Evolutionary conservation across 2,329 filamentous ascomycete genomes (phyloP).

Genomic region (Thelonectria blattea): DNA sequence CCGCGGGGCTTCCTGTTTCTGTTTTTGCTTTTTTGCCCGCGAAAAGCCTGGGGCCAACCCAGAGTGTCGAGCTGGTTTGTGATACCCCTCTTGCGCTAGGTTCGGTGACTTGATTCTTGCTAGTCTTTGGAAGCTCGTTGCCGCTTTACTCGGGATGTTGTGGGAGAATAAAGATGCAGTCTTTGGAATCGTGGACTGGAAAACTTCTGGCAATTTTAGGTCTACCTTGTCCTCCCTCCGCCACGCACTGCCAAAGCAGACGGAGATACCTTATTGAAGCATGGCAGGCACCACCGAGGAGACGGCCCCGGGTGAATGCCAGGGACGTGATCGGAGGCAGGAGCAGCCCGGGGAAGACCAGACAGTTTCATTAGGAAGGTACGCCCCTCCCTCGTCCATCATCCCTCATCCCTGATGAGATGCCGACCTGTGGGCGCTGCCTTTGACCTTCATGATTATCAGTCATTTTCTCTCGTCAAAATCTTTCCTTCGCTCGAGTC

Average conservation of each 20-base stretch:
- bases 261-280: neutral
- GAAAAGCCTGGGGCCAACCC: slow-evolving; percentile 3
- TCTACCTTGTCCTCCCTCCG: neutral
- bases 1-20: neutral
- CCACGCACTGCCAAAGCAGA: neutral
- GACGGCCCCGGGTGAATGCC: too few relatives aligned
- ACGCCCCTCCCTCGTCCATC: neutral
- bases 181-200: too few relatives aligned
- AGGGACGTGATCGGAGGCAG: too few relatives aligned
- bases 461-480: neutral
- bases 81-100: slow-evolving; percentile 8
- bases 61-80: slow-evolving; percentile 9
- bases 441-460: slow-evolving; percentile 2
- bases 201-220: neutral
- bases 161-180: neutral
- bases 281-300: neutral
- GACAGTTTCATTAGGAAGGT: neutral
- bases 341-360: too few relatives aligned
- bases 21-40: slow-evolving; percentile 1
- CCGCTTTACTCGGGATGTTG: neutral
- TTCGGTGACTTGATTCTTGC: slow-evolving; percentile 13
- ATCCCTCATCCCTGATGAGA: neutral
- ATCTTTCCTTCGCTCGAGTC: neutral
- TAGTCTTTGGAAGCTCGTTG: neutral
- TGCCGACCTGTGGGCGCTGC: too few relatives aligned